phyloP scores from a whole-genome alignment of 1,284 basidiomycete species.

The Cutaneotrichosporon sp. region DNA sequence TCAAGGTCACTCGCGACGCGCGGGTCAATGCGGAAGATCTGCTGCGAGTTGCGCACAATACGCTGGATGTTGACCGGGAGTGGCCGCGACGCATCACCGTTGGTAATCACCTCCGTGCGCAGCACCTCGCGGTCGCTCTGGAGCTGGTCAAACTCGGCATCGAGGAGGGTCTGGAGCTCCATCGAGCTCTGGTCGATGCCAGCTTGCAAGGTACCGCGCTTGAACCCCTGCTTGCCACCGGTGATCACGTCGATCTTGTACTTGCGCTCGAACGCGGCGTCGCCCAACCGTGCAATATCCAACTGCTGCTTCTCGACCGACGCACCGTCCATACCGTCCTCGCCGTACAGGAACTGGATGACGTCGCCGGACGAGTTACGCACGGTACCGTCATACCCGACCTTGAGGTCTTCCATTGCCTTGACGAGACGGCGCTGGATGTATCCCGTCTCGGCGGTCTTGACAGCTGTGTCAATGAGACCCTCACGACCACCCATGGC shows the following conservation, averaged over 20 bases:
- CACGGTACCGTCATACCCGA: constrained; percentile 96
- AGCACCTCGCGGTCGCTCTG: constrained; percentile 69
- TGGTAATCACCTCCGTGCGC: constrained; percentile 78
- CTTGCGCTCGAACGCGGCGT: constrained; percentile 80
- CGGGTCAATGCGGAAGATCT: constrained; percentile 95
- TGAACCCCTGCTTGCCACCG: constrained; percentile 65
- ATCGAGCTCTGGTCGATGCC: constrained; percentile 87
- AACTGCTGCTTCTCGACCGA: constrained; percentile 94
- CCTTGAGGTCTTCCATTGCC: constrained; percentile 95
- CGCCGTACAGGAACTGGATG: constrained; percentile 95
- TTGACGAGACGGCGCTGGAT: constrained; percentile 98
- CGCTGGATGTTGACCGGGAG: constrained; percentile 92
- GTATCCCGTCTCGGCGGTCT: constrained; percentile 99
- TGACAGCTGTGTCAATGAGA: constrained; percentile 98
- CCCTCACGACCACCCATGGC: constrained; percentile 99
- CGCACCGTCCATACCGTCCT: constrained; percentile 97
- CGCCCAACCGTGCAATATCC: constrained; percentile 77
- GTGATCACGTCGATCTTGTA: constrained; percentile 86
- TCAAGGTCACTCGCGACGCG: constrained; percentile 90
- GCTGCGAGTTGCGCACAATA: constrained; percentile 90
- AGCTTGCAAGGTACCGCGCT: constrained; percentile 78
- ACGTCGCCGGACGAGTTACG: constrained; percentile 94
- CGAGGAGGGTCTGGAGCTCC: constrained; percentile 82
- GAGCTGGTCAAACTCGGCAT: constrained; percentile 79
- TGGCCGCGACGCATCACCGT: constrained; percentile 64